Evolutionary conservation across 768 basidiomycete species (phyloP).

Genomic region (Dictyophora rubrovolvata): DNA sequence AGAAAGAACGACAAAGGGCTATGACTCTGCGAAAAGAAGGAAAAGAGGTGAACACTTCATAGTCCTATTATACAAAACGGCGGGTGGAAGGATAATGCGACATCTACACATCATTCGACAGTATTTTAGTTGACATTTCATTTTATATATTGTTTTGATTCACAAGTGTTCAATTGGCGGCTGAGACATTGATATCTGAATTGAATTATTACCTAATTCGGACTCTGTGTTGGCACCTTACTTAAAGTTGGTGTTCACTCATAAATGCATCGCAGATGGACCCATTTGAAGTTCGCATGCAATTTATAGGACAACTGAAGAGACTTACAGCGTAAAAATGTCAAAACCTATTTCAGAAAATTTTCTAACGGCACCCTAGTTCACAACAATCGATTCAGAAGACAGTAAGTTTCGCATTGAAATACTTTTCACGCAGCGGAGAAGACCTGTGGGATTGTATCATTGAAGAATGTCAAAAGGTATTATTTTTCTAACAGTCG

Average conservation of each 20-base stretch:
- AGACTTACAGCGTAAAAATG: slow-evolving; percentile 56
- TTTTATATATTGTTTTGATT: too few species aligned
- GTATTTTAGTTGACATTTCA: too few species aligned
- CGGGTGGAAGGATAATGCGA: too few species aligned
- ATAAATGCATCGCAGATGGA: slow-evolving; percentile 33
- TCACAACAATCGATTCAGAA: slow-evolving; percentile 84
- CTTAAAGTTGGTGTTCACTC: too few species aligned
- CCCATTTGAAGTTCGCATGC: slow-evolving; percentile 65
- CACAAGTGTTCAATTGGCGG: too few species aligned
- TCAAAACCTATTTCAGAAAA: not conserved
- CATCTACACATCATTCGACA: too few species aligned
- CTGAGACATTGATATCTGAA: too few species aligned
- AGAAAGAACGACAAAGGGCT: not conserved
- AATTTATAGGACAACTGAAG: slow-evolving; percentile 52
- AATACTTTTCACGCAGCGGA: slow-evolving; percentile 74
- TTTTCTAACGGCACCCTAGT: slow-evolving; percentile 24
- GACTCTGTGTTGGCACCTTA: too few species aligned
- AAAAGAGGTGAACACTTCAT: not conserved
- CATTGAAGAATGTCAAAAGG: slow-evolving; percentile 85
- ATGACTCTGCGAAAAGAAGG: not conserved
- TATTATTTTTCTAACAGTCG: slow-evolving; percentile 17
- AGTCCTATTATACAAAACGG: too few species aligned
- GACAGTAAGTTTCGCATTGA: slow-evolving; percentile 75
- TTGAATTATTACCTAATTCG: too few species aligned
- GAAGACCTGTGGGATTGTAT: slow-evolving; percentile 94